Evolutionary conservation across 768 basidiomycete species (phyloP).

Genomic region (Rhizopogon roseolus): DNA sequence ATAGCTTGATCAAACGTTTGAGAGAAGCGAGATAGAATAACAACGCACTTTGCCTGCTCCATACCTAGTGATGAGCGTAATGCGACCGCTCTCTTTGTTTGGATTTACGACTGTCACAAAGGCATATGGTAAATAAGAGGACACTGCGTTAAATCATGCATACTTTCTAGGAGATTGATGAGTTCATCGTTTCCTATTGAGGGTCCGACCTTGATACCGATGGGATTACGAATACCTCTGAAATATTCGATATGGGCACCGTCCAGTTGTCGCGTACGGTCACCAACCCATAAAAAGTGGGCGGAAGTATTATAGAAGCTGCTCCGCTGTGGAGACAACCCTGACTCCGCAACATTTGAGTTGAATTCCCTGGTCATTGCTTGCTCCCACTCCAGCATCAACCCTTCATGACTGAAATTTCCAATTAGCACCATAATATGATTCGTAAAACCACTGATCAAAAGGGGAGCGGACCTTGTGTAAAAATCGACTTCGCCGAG

Average conservation of each 20-base stretch:
- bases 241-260: constrained; percentile 97
- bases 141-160: constrained; percentile 17
- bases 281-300: constrained; percentile 97
- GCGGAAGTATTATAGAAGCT: constrained; percentile 87
- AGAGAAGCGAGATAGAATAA: background rate
- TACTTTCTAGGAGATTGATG: constrained; percentile 69
- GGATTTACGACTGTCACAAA: constrained; percentile 75
- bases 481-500: constrained; percentile 92
- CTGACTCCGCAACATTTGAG: background rate
- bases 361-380: constrained; percentile 73
- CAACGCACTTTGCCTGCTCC: constrained; percentile 73
- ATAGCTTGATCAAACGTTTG: background rate
- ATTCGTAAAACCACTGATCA: background rate
- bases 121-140: background rate
- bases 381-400: constrained; percentile 90
- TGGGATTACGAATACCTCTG: constrained; percentile 86
- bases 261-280: constrained; percentile 86
- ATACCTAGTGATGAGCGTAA: constrained; percentile 91
- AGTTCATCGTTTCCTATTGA: constrained; percentile 79
- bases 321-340: constrained; percentile 10
- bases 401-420: constrained; percentile 74
- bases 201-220: constrained; percentile 96
- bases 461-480: constrained; percentile 55
- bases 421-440: background rate
- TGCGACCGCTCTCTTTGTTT: constrained; percentile 70